Evolutionary conservation across 2,329 filamentous ascomycete species (phyloP).

Genomic region (Calonectria pseudoturangicola): DNA sequence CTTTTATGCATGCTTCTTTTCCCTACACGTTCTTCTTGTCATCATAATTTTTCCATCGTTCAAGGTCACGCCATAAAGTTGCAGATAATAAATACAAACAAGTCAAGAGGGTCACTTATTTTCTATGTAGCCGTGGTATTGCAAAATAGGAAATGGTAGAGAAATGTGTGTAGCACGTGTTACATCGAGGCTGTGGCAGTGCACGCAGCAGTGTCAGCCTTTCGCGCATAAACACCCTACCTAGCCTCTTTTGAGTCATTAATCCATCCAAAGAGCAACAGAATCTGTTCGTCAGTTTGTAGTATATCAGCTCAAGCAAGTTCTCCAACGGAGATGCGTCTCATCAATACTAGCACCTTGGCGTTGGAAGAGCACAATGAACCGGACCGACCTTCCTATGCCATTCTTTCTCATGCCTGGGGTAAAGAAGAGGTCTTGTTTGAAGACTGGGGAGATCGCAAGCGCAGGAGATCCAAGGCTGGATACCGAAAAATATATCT

Average conservation of each 20-base stretch:
- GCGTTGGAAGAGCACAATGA: background rate
- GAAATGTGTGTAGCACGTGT: no score
- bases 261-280: background rate
- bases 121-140: no score
- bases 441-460: background rate
- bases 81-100: no score
- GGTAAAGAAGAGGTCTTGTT: slow-evolving; percentile 1
- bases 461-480: background rate
- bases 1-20: no score
- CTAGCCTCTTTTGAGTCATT: background rate
- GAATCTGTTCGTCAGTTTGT: no score
- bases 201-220: no score
- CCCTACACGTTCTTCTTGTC: no score
- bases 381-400: background rate
- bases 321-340: background rate
- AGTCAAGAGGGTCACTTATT: no score
- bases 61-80: no score
- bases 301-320: background rate
- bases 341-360: background rate
- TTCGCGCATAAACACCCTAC: background rate
- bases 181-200: no score
- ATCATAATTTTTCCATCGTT: no score
- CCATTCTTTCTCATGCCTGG: slow-evolving; percentile 20
- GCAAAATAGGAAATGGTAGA: no score
- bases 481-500: background rate